Base-by-base conservation (phyloP, 805 yeast species). In the Ogataea saltuana region DNA sequence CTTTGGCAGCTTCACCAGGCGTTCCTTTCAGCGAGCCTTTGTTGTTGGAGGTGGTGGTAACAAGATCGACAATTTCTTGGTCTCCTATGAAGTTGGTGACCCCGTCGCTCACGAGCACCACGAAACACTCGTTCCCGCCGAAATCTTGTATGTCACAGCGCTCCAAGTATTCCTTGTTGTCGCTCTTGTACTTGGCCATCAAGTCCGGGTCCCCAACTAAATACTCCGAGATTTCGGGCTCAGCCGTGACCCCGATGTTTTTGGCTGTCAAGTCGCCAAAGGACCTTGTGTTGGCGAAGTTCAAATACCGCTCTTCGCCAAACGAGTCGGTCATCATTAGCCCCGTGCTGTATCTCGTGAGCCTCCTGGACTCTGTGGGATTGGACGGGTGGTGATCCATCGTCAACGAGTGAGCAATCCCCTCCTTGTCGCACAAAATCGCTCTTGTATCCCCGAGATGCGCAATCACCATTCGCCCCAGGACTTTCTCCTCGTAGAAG, bases 401-500 rank as follows among this genome's bases (percentile, higher is more conserved):
- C 1, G 96, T 87, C 39, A 93, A 68, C 15, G 87, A 72, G 53
- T 83, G 90, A 1, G 95, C 95, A 30, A 76, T 67, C 2, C 98
- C 98, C 42, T 73, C 64, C 44, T 74, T 75, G 63, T 90, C 98
- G 50, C 93, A 85, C n/a, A 93, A 55, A 2, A 93, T 74, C 5
- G 95, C 88, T 49, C 86, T 77, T 3, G 97, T 85, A 60, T 93
- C 99, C 5, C 99, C 99, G 11, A 91, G 81, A 59, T 93, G 99
- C 1, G 95, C 90, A 15, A 90, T 78, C 1, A 86, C 74, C 17
- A 93, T 63, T 54, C 81, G 80, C 17, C 88, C 72, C 10, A 84
- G 67, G 3, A 85, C 82, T 7, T 73, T 69, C n/a, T 81, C 77
- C 48, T 82, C 80, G 67, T 90, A 83, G 62, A 74, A 84, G 55